phyloP scores from a whole-genome alignment of 164 flowering plant genomes.

The Vitis labrusca region DNA sequence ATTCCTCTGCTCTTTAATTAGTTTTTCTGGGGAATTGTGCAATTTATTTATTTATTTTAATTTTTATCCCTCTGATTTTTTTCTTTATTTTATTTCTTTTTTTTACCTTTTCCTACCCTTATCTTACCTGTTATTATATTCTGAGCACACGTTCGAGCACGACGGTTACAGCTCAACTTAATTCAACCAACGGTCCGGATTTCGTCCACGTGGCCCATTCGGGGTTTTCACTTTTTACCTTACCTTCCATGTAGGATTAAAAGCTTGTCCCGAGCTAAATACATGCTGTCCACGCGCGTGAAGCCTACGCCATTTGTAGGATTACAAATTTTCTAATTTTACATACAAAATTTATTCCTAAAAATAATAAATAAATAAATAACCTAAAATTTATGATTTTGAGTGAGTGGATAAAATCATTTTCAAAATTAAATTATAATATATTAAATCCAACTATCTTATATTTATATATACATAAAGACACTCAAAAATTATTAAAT shows the following conservation, averaged over 20 bases:
- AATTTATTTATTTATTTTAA: constrained; percentile 10
- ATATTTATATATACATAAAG: too few relatives aligned
- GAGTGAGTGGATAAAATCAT: too few relatives aligned
- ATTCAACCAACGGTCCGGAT: constrained; percentile 12
- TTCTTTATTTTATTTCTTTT: constrained; percentile 10
- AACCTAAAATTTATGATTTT: too few relatives aligned
- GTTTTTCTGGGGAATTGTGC: constrained; percentile 42
- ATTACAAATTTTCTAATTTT: too few relatives aligned
- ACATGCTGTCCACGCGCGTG: too few relatives aligned
- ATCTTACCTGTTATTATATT: constrained; percentile 30
- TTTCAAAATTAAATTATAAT: too few relatives aligned
- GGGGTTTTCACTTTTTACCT: background rate
- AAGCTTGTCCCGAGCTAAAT: background rate
- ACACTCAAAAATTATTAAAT: too few relatives aligned
- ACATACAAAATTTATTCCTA: too few relatives aligned
- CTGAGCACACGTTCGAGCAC: constrained; percentile 69
- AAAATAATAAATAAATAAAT: too few relatives aligned
- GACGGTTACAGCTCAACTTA: constrained; percentile 51
- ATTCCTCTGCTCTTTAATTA: constrained; percentile 42
- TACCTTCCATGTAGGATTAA: background rate
- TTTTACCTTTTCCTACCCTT: constrained; percentile 8
- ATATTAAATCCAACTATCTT: too few relatives aligned
- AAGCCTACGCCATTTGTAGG: too few relatives aligned
- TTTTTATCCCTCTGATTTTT: constrained; percentile 4
- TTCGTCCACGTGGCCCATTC: constrained; percentile 21